Evolutionary conservation across 2,329 filamentous ascomycete species (phyloP), one percentile per base, ranked within the genome.

Genomic region (Geoglossum cookeanum): DNA sequence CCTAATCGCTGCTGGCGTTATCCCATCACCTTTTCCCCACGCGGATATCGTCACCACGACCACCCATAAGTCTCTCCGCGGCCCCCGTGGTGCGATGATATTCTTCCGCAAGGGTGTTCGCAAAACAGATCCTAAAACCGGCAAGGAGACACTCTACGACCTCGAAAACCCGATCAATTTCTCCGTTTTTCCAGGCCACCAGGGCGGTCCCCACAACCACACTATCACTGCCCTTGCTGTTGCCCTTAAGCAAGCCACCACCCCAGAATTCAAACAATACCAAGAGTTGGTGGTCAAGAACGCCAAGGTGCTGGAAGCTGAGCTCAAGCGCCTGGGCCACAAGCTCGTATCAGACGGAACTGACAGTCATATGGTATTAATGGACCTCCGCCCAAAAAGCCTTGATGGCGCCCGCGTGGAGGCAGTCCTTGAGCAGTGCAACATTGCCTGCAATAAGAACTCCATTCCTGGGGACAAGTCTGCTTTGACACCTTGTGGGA

Each of bases 401-500:
- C 81, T 98, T 17, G 92, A 98, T 66, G 92, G 92, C 66, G 92
- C 92, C 59, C 88, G 92, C 71, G 86, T 97, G 47, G 92, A 98
- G 79, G 84, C 87, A 61, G 85, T 98, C 59, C 84, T 98, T 22
- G 92, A 98, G 77, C 86, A 94, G 71, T 92, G 96, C 74, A 94
- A 95, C 78, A 94, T 98, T 71, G 90, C 92, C 61, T 94, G 89
- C 81, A 98, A 98, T 83, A 98, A 98, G 83, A 98, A 98, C 81
- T 85, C 87, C 60, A 92, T 95, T 59, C 92, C 92, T 45, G 92
- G 92, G 62, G 92, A 98, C 79, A 96, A 94, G 79, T 94, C 87
- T 59, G 92, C 92, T 54, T 80, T 98, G 64, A 95, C 88, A 62
- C 92, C 92, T 57, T 88, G 84, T 68, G 92, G 92, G 76, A 84